Conservation (phyloP, 1,284 basidiomycete genomes). For the Agaricales sp. region DNA sequence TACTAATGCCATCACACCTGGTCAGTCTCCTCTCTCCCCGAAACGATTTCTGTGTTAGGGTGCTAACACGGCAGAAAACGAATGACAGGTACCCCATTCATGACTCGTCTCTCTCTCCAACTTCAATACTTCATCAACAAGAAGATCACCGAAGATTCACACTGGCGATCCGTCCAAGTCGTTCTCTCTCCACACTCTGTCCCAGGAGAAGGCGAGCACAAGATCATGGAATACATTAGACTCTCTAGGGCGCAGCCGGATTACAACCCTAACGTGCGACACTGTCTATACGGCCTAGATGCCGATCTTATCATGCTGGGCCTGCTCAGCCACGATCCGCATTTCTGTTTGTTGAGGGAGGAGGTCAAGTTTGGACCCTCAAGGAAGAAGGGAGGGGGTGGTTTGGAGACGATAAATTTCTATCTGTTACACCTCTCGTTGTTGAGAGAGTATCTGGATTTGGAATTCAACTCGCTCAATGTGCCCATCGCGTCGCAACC, state of each 20-base stretch:
- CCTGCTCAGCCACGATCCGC: slow-evolving; percentile 94
- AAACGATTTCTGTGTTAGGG: not conserved
- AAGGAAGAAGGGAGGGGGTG: slow-evolving; percentile 56
- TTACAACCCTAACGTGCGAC: slow-evolving; percentile 89
- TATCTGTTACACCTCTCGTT: slow-evolving; percentile 92
- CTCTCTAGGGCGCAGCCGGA: slow-evolving; percentile 89
- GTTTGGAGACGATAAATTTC: slow-evolving; percentile 85
- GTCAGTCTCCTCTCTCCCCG: slow-evolving; percentile 29
- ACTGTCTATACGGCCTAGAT: slow-evolving; percentile 97
- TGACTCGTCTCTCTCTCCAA: slow-evolving; percentile 85
- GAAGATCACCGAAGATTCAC: slow-evolving; percentile 91
- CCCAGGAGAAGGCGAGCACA: slow-evolving; percentile 98
- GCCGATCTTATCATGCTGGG: slow-evolving; percentile 99
- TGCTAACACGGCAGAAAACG: not conserved
- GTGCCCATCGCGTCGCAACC: not conserved
- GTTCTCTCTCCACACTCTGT: slow-evolving; percentile 98
- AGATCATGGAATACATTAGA: slow-evolving; percentile 99
- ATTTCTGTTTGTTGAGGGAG: slow-evolving; percentile 95
- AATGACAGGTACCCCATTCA: slow-evolving; percentile 88
- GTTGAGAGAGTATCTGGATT: slow-evolving; percentile 93
- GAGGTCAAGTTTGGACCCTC: slow-evolving; percentile 96
- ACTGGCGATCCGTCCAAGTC: slow-evolving; percentile 89
- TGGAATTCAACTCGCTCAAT: slow-evolving; percentile 57
- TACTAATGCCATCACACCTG: slow-evolving; percentile 98
- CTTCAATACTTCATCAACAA: slow-evolving; percentile 95